These are phyloP conservation scores for Colletotrichum sp. DNA, from an alignment of 2,329 filamentous ascomycete genomes.

Conservation along the genomic window DNA sequence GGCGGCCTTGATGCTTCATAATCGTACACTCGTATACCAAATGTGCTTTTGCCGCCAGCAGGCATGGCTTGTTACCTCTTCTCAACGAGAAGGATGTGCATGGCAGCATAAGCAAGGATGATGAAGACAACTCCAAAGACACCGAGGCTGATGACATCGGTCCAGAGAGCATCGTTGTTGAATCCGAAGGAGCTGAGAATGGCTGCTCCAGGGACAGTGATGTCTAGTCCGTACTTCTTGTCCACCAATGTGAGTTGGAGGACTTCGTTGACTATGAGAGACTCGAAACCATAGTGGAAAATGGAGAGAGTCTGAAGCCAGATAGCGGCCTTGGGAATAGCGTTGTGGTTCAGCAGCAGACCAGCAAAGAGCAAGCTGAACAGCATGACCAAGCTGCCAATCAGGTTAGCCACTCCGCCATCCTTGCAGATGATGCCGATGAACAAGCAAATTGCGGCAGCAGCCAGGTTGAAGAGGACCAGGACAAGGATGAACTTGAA, in stretches of 20 bases:
- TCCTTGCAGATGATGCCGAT: conserved; percentile 97
- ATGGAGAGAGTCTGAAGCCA: conserved; percentile 96
- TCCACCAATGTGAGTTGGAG: conserved; percentile 88
- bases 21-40: conserved; percentile 16
- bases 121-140: conserved; percentile 86
- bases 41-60: neutral
- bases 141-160: conserved; percentile 80
- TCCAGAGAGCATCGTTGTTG: conserved; percentile 84
- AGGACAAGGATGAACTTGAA: conserved; percentile 90
- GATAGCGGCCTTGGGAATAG: conserved; percentile 81
- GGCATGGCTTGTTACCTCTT: conserved; percentile 62
- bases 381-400: conserved; percentile 95
- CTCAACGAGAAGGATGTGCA: conserved; percentile 94
- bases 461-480: conserved; percentile 94
- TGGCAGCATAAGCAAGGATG: conserved; percentile 85
- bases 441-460: conserved; percentile 91
- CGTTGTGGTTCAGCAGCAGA: conserved; percentile 91
- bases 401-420: conserved; percentile 86
- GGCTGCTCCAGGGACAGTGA: conserved; percentile 91
- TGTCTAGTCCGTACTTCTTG: conserved; percentile 94
- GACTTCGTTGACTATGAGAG: conserved; percentile 96
- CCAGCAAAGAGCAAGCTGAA: conserved; percentile 96
- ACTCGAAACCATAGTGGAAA: conserved; percentile 98
- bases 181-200: conserved; percentile 97
- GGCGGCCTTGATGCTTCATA: neutral